These are phyloP conservation scores for Rhytidiadelphus loreus DNA, from an alignment of 225 moss, liverwort and hornwort genomes.

Conservation along the genomic window DNA sequence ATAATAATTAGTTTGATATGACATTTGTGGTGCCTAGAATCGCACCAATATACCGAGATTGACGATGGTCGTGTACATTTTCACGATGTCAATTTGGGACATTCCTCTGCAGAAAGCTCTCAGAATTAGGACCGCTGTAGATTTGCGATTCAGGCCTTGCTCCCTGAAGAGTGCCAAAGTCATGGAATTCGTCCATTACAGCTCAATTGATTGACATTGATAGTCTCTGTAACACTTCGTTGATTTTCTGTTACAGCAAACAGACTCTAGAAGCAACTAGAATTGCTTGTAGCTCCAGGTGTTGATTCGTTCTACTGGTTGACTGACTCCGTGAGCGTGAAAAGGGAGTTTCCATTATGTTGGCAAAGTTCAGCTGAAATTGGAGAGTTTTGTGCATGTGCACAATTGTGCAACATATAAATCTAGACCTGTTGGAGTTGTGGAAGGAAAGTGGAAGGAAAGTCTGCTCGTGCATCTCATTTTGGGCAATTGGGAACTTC, in stretches of 20 bases:
- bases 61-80: too few species aligned
- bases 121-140: not conserved
- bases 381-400: too few species aligned
- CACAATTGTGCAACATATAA: too few species aligned
- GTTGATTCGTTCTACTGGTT: not conserved
- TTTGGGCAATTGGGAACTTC: not conserved
- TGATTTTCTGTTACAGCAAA: not conserved
- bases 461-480: not conserved
- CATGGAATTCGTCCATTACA: not conserved
- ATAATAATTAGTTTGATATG: too few species aligned
- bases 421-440: not conserved
- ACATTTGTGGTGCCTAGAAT: too few species aligned
- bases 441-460: too few species aligned
- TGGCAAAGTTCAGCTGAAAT: not conserved
- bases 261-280: not conserved
- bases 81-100: too few species aligned
- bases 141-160: not conserved
- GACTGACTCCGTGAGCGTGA: not conserved
- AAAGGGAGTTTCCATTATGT: not conserved
- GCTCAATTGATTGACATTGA: not conserved
- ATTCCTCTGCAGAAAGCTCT: not conserved
- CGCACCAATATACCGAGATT: too few species aligned
- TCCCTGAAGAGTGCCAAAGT: not conserved
- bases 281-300: not conserved
- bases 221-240: not conserved